These are phyloP conservation scores for Penicillium ochrochloron DNA, from an alignment of 495 filamentous ascomycete species.

Conservation along the genomic window DNA sequence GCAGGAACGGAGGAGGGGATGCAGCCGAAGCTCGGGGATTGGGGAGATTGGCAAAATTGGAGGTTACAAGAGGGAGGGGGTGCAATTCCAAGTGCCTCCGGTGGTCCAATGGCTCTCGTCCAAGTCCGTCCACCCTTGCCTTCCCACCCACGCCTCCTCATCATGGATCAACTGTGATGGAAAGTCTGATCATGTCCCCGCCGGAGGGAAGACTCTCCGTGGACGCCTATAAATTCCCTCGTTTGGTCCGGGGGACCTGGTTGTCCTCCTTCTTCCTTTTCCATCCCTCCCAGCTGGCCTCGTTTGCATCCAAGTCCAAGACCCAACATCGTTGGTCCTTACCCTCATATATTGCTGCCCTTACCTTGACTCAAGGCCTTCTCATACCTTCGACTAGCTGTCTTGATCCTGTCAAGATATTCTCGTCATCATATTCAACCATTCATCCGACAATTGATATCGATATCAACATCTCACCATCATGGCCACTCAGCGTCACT, in stretches of 20 bases:
- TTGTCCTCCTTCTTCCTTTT: constrained; percentile 61
- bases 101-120: constrained; percentile 48
- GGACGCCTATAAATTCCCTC: constrained; percentile 68
- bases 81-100: constrained; percentile 51
- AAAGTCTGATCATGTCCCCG: constrained; percentile 24
- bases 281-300: constrained; percentile 51
- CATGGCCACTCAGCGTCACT: constrained; percentile 58
- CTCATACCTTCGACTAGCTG: constrained; percentile 21
- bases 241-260: constrained; percentile 44
- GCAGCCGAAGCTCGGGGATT: constrained; percentile 46
- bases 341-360: constrained; percentile 19
- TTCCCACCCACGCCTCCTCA: constrained; percentile 27
- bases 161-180: constrained; percentile 22
- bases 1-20: constrained; percentile 39
- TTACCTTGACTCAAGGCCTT: constrained; percentile 21
- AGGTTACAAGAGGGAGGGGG: constrained; percentile 45
- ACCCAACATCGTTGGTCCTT: constrained; percentile 23
- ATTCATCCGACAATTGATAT: constrained; percentile 10
- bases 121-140: constrained; percentile 32
- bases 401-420: constrained; percentile 22
- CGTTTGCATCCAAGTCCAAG: constrained; percentile 29
- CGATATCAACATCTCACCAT: constrained; percentile 25
- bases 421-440: constrained; percentile 12
- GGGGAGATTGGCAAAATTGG: constrained; percentile 20
- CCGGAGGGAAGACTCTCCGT: constrained; percentile 53